Percentiles rank a stretch among this genome's conserved stretches.
Conservation (phyloP, 2,329 filamentous ascomycete genomes). For the Mariannaea sp. region DNA sequence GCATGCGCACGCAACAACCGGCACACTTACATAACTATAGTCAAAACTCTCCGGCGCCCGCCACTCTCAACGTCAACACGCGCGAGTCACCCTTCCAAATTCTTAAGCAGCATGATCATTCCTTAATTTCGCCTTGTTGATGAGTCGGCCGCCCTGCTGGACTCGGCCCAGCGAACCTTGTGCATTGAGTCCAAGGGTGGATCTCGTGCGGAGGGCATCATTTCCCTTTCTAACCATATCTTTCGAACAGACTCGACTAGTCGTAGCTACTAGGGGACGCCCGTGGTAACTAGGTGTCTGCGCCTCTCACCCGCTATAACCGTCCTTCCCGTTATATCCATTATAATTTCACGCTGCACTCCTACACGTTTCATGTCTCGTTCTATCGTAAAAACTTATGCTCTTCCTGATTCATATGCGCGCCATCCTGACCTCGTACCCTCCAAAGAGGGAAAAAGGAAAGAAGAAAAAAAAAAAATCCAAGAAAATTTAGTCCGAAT, state of each 20-base stretch:
- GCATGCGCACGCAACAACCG: too few species aligned
- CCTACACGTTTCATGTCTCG: not conserved
- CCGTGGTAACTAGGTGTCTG: conserved; percentile 13
- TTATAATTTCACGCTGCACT: not conserved
- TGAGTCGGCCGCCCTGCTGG: not conserved
- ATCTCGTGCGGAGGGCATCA: conserved; percentile 5
- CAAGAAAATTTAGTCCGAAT: too few species aligned
- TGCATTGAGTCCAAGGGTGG: not conserved
- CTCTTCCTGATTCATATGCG: too few species aligned
- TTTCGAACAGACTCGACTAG: conserved; percentile 1
- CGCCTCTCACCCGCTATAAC: conserved; percentile 5
- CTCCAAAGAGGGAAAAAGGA: too few species aligned
- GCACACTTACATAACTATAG: too few species aligned
- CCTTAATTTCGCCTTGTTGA: not conserved
- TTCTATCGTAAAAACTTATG: not conserved
- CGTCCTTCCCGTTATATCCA: conserved; percentile 7
- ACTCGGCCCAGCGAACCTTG: not conserved
- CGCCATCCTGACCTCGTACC: too few species aligned
- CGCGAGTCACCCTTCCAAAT: too few species aligned
- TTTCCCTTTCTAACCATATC: conserved; percentile 14
- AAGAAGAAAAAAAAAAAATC: too few species aligned
- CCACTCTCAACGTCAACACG: too few species aligned
- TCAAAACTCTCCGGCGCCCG: too few species aligned
- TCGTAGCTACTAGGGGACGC: not conserved
- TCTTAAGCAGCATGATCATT: too few species aligned